Evolutionary conservation across 2,329 filamentous ascomycete species (phyloP).

Genomic region (Chalara sp.): DNA sequence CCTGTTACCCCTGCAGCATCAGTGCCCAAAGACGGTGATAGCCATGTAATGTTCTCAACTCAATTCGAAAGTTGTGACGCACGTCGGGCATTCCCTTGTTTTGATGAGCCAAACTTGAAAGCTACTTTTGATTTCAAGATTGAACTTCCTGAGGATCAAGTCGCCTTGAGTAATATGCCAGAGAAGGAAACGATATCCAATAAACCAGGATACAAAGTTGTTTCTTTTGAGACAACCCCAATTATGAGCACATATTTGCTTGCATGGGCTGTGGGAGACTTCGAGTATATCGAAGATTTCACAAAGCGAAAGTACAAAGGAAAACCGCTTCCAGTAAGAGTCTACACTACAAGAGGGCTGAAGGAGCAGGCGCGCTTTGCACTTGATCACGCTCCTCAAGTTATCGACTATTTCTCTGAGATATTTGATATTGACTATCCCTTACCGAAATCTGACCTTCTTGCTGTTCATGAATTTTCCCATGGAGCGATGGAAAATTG

Average conservation of each 20-base stretch:
- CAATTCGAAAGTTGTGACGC: constrained; percentile 98
- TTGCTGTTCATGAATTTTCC: constrained; percentile 89
- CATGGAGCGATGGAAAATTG: constrained; percentile 52
- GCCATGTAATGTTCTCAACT: constrained; percentile 79
- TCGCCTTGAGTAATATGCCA: constrained; percentile 93
- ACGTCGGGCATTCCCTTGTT: constrained; percentile 91
- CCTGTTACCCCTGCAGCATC: constrained; percentile 63
- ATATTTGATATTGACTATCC: constrained; percentile 92
- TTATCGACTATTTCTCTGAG: constrained; percentile 95
- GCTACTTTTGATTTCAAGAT: constrained; percentile 92
- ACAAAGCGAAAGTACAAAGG: constrained; percentile 88
- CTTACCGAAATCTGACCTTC: constrained; percentile 81
- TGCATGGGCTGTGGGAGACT: constrained; percentile 93
- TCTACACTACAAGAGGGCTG: constrained; percentile 92
- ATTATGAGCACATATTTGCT: constrained; percentile 89
- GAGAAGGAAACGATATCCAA: constrained; percentile 60
- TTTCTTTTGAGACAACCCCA: constrained; percentile 77
- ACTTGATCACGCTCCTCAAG: constrained; percentile 82
- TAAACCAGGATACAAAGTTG: constrained; percentile 60
- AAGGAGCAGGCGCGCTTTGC: constrained; percentile 89
- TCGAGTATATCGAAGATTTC: constrained; percentile 90
- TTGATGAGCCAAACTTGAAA: constrained; percentile 96
- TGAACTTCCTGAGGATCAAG: constrained; percentile 81
- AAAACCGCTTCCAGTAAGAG: constrained; percentile 83
- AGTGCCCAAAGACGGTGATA: constrained; percentile 66